Base-by-base conservation (phyloP, 2,329 filamentous ascomycete species). In the Orbilia ellipsospora region DNA sequence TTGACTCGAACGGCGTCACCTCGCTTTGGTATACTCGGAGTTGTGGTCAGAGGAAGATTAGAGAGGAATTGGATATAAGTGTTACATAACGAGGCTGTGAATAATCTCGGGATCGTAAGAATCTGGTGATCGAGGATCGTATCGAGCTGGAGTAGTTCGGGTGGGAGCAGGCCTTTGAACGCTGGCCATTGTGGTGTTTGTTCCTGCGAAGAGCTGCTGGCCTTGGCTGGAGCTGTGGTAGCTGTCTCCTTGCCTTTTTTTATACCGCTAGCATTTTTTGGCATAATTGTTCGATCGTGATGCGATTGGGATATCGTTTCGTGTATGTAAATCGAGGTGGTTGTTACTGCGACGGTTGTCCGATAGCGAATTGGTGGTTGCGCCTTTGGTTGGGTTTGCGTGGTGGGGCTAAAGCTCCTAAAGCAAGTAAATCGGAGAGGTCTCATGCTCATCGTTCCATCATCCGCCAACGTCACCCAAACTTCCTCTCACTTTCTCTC, bases 1-100 rank as follows among this genome's bases (percentile, higher is more conserved):
- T 97, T 97, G 55, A 97, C 91, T 42, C 94, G 87, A 6, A 92
- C 87, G 0, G 93, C 93, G 66, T 95, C 90, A 56, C 92, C 92
- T 76, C 88, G 89, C 81, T 92, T 94, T 0, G 92, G 92, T 75
- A 88, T 89, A 0, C 88, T 89, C 0, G 92, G 92, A 0, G 92
- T 96, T 0, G 92, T 96, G 52, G 87, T 87, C 54, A 96, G 83
- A 0, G 92, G 89, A 1, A 96, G 83, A 64, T 83, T 83, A 8
- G 87, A 85, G 0, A 96, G 86, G 79, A 94, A 95, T 0, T 87
- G 85, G 59, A 93, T 87, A 81, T 94, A 96, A 68, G 86, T 88
- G 78, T 89, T 90, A 84, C 92, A 95, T 4, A 96, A 86, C 2
- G 85, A 88, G 8, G 88, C 86, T 0, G 92, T 91, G 84, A 92